Conservation (phyloP, 441 rosid genomes). For the Syzygium syzygioides region DNA sequence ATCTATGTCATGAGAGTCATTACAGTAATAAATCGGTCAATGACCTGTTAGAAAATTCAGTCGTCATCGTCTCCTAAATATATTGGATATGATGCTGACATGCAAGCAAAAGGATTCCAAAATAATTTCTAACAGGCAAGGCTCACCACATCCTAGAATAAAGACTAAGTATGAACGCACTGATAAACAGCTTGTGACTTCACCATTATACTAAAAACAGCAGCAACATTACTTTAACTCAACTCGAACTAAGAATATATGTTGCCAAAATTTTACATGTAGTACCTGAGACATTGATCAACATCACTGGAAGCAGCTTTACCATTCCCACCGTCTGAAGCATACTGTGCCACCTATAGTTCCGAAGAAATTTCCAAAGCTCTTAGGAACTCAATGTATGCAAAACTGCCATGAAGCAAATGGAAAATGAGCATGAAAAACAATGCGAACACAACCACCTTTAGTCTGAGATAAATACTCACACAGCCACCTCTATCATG, state of each 20-base stretch:
- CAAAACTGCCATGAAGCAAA: slow-evolving; percentile 33
- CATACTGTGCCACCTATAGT: slow-evolving; percentile 87
- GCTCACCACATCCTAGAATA: not conserved
- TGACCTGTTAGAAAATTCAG: not conserved
- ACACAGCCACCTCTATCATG: not conserved
- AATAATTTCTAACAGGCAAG: not conserved
- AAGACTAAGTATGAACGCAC: not conserved
- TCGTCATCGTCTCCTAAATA: not conserved
- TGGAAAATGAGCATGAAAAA: slow-evolving; percentile 15
- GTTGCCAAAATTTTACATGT: not conserved
- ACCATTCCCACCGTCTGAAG: slow-evolving; percentile 77
- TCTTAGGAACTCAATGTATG: slow-evolving; percentile 32
- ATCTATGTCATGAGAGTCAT: not conserved
- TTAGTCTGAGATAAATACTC: not conserved
- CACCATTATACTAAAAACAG: not conserved
- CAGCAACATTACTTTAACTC: not conserved
- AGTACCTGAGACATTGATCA: slow-evolving; percentile 76
- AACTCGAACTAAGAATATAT: not conserved
- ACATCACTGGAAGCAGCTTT: slow-evolving; percentile 56
- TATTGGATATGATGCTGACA: not conserved
- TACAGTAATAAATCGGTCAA: not conserved
- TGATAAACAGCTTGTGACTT: not conserved
- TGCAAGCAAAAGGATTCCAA: not conserved
- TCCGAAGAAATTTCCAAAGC: slow-evolving; percentile 40
- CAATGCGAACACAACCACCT: not conserved